Percentiles rank a stretch among this genome's conserved stretches.
phyloP scores from a whole-genome alignment of 176 grass and related monocot genomes.

The Aechmea fasciata region DNA sequence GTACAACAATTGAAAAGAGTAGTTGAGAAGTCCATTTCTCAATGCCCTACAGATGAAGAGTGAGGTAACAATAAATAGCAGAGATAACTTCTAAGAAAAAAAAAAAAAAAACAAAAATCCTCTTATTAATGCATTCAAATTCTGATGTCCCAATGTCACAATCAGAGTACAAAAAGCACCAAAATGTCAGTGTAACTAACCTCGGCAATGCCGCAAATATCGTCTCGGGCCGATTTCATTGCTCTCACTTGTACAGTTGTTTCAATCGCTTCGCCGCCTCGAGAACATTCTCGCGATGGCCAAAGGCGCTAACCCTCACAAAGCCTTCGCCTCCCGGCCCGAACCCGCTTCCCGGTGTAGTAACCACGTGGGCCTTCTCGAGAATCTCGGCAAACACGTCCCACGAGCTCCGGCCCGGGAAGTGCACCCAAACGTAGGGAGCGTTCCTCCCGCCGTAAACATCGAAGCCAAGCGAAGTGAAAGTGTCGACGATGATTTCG shows the following conservation, averaged over 20 bases:
- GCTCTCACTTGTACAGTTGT: constrained; percentile 41
- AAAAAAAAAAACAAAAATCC: too few relatives aligned
- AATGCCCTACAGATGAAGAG: too few relatives aligned
- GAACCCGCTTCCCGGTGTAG: constrained; percentile 85
- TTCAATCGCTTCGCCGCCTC: constrained; percentile 56
- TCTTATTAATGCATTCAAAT: too few relatives aligned
- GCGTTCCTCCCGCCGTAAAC: constrained; percentile 88
- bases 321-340: constrained; percentile 85
- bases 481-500: constrained; percentile 71
- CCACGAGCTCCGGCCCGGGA: constrained; percentile 80
- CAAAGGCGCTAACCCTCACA: constrained; percentile 78
- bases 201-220: too few relatives aligned
- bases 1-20: too few relatives aligned
- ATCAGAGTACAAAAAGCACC: too few relatives aligned
- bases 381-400: constrained; percentile 77
- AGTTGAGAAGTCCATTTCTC: too few relatives aligned
- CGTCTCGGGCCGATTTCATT: too few relatives aligned
- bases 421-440: constrained; percentile 94
- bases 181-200: too few relatives aligned
- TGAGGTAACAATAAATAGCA: too few relatives aligned
- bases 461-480: constrained; percentile 69
- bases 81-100: too few relatives aligned
- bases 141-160: too few relatives aligned
- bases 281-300: constrained; percentile 56
- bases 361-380: constrained; percentile 75